Evolutionary conservation across 371 early-diverging fungal species (phyloP), one percentile per base, ranked within the genome.

Genomic region (Chytridiales sp.): DNA sequence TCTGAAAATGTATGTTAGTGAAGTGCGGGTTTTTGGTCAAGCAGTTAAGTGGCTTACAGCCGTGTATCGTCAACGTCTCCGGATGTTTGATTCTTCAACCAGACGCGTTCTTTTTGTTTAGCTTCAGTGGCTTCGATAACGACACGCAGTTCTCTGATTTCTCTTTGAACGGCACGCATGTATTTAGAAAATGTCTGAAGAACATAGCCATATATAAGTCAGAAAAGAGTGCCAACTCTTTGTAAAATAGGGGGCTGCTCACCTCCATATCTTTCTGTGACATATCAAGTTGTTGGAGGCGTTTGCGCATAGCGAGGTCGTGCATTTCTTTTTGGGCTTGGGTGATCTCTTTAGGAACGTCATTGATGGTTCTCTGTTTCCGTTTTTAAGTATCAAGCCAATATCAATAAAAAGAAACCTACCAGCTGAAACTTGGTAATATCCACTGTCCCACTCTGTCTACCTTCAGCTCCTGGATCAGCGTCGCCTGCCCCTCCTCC

Each of bases 51-150:
- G 13, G 30, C 21, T 35, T 42, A 67, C 63, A 91, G 76, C 63
- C 84, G 87, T 1, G 86, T 85, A 51, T 91, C 91, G 56, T 91
- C 91, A 48, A 91, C 56, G 52, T 91, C 91, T 24, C 91, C 91
- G 29, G 85, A 83, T 17, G 84, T 77, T 66, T 90, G 88, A 59
- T 87, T 86, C 61, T 83, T 85, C 32, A 88, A 76, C 91, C 92
- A 92, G 6, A 89, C 86, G 9, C 90, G 81, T 62, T 92, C 91
- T 65, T 88, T 87, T 57, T 86, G 81, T 70, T 89, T 90, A 44
- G 90, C 86, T 61, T 91, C 89, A 24, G 85, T 82, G 17, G 86
- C 78, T 63, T 88, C 88, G 6, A 92, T 63, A 36, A 91, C 83
- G 3, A 85, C 89, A n/a, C 88, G 79, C 1, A 92, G 77, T 55